A percentile compares a stretch with the other conserved stretches of the same genome.
These are phyloP conservation scores for Xylaria palmicola DNA, from an alignment of 495 filamentous ascomycete genomes.

Conservation along the genomic window DNA sequence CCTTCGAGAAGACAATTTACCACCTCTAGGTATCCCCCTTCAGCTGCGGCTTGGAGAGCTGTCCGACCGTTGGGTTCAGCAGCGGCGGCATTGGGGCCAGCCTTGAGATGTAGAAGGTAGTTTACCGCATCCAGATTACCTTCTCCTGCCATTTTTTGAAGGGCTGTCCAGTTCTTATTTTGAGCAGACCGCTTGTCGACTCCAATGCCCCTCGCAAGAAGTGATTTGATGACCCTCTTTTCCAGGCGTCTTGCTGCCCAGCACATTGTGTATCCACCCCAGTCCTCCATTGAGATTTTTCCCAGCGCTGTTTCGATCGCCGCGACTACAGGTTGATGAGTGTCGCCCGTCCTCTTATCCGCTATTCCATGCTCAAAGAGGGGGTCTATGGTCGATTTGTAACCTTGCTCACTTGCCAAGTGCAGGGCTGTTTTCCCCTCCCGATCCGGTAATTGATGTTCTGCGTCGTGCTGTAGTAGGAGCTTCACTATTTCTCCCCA, in stretches of 20 bases:
- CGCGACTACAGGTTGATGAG: not conserved
- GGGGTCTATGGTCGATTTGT: not conserved
- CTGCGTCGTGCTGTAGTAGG: not conserved
- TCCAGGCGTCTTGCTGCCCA: not conserved
- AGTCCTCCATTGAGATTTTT: no score
- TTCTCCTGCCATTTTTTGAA: no score
- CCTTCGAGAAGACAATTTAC: conserved; percentile 17
- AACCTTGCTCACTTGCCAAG: not conserved
- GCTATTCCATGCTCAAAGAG: not conserved
- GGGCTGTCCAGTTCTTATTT: no score
- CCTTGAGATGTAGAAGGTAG: no score
- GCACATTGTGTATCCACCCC: not conserved
- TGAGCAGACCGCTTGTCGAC: not conserved
- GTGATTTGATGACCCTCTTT: not conserved
- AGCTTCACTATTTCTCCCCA: not conserved
- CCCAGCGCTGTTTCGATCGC: not conserved
- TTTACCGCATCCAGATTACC: no score
- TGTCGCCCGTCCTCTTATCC: not conserved
- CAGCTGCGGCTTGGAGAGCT: conserved; percentile 24
- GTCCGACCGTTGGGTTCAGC: conserved; percentile 19
- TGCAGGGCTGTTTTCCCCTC: not conserved
- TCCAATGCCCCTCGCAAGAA: not conserved
- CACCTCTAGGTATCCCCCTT: conserved; percentile 18
- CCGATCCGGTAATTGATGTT: not conserved
- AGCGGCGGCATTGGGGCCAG: no score